Conservation (phyloP, 768 basidiomycete species). For the Suillus plorans region DNA sequence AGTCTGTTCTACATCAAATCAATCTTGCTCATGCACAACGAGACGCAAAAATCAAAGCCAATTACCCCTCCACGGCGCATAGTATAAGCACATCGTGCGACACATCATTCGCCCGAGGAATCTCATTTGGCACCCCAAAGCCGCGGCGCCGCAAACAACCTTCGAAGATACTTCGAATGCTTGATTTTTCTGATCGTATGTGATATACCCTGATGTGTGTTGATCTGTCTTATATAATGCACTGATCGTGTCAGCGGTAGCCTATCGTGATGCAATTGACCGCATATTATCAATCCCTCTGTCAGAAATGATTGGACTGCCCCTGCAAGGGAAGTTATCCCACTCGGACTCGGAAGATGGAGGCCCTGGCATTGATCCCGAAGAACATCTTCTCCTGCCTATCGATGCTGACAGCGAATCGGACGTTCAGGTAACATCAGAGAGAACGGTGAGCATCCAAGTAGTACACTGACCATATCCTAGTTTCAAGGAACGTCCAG, state of each 20-base stretch:
- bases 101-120: constrained; percentile 1
- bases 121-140: constrained; percentile 7
- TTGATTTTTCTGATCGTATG: constrained; percentile 30
- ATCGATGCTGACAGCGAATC: not conserved
- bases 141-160: constrained; percentile 14
- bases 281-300: constrained; percentile 16
- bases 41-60: not conserved
- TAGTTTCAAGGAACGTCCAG: not conserved
- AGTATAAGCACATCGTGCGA: constrained; percentile 2
- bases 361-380: not conserved
- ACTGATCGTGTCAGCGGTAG: constrained; percentile 19
- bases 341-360: not conserved
- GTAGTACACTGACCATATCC: not conserved
- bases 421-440: constrained; percentile 5
- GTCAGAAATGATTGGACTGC: not conserved
- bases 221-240: not conserved
- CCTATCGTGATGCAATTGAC: constrained; percentile 30
- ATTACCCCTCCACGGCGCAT: constrained; percentile 1
- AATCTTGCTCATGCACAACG: constrained; percentile 27
- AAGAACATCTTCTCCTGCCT: not conserved
- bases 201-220: constrained; percentile 3
- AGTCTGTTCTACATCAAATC: constrained; percentile 21
- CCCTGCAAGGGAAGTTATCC: not conserved
- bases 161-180: constrained; percentile 24
- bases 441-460: not conserved